Evolutionary conservation across 805 yeast species (phyloP).

Genomic region (Lipomyces kockii): DNA sequence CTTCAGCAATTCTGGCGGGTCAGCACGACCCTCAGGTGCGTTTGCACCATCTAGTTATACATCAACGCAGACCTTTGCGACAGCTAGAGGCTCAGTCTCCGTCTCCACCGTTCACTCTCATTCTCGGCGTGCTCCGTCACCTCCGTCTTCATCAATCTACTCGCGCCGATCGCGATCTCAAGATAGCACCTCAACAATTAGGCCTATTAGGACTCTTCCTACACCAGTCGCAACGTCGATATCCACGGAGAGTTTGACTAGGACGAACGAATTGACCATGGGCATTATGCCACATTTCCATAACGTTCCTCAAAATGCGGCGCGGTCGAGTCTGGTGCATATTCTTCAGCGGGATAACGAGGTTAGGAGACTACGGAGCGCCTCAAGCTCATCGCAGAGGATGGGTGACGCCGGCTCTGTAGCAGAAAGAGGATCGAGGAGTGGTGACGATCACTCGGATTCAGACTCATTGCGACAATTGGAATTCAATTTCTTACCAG

Average conservation of each 20-base stretch:
- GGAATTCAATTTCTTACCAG: constrained; percentile 24
- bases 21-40: constrained; percentile 7
- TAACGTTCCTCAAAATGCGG: constrained; percentile 25
- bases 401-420: background rate
- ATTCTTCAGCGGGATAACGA: constrained; percentile 27
- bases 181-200: constrained; percentile 28
- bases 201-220: constrained; percentile 37
- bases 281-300: constrained; percentile 26
- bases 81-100: constrained; percentile 31
- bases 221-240: constrained; percentile 31
- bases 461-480: constrained; percentile 21
- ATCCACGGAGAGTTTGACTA: constrained; percentile 33
- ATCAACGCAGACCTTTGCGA: constrained; percentile 32
- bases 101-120: constrained; percentile 15
- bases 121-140: constrained; percentile 5
- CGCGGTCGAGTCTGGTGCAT: constrained; percentile 21
- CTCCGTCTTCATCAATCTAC: constrained; percentile 1
- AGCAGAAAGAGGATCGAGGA: background rate
- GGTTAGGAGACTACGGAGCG: constrained; percentile 16
- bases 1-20: constrained; percentile 4
- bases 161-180: constrained; percentile 16
- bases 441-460: constrained; percentile 21
- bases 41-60: constrained; percentile 36
- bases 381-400: constrained; percentile 7
- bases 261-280: constrained; percentile 5